Percentiles rank a stretch among this genome's conserved stretches.
phyloP scores from a whole-genome alignment of 2,329 filamentous ascomycete species.

The Triangularia setosa region DNA sequence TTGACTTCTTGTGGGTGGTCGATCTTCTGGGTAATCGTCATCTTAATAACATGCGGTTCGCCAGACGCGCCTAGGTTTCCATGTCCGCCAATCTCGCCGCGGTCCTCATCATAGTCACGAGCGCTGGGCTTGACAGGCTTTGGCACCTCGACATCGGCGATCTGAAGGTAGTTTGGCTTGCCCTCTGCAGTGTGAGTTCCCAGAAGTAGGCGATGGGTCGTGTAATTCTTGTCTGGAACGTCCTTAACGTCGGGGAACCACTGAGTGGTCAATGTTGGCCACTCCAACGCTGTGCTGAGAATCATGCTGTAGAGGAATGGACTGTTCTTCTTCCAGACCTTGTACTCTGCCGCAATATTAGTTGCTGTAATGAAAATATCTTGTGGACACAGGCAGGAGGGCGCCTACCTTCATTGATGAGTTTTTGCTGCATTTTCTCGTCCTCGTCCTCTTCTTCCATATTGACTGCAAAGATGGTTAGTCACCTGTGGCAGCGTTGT shows the following conservation, averaged over 20 bases:
- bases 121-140: conserved; percentile 71
- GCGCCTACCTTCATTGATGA: conserved; percentile 80
- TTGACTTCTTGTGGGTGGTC: conserved; percentile 96
- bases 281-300: conserved; percentile 86
- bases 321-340: conserved; percentile 99
- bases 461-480: conserved; percentile 36
- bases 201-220: conserved; percentile 81
- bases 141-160: conserved; percentile 89
- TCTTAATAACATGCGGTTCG: conserved; percentile 72
- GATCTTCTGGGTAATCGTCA: conserved; percentile 91
- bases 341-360: conserved; percentile 67
- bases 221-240: conserved; percentile 81
- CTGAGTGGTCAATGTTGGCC: conserved; percentile 95
- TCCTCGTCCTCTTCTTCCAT: conserved; percentile 65
- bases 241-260: conserved; percentile 96
- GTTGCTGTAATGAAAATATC: not conserved
- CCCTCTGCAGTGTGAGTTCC: conserved; percentile 91
- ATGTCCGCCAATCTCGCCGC: conserved; percentile 90
- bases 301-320: conserved; percentile 99
- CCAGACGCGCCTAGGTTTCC: conserved; percentile 60
- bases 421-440: conserved; percentile 67
- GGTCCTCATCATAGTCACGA: conserved; percentile 84
- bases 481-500: conserved; percentile 12
- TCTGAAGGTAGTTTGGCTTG: conserved; percentile 86
- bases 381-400: not conserved